Conservation (phyloP, 495 filamentous ascomycete genomes). For the Trichoderma parareesei region DNA sequence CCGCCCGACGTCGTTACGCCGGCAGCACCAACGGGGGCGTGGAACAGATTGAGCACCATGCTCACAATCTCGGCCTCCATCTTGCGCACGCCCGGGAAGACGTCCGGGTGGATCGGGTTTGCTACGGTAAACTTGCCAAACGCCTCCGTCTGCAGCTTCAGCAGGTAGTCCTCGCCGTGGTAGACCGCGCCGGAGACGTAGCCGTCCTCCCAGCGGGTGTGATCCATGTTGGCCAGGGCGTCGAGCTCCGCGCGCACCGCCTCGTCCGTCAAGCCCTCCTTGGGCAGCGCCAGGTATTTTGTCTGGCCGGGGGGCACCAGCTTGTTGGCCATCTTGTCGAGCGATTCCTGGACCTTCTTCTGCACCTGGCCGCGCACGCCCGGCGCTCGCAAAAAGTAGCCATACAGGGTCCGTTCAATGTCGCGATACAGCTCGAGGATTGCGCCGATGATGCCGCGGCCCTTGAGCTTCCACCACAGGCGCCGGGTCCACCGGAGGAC, state of each 20-base stretch:
- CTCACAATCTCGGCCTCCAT: constrained; percentile 98
- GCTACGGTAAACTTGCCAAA: constrained; percentile 87
- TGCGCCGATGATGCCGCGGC: constrained; percentile 79
- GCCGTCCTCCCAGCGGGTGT: constrained; percentile 95
- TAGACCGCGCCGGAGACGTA: constrained; percentile 93
- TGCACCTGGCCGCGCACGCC: constrained; percentile 76
- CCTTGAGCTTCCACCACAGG: constrained; percentile 71
- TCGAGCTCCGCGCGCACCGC: constrained; percentile 73
- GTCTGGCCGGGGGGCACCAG: constrained; percentile 68
- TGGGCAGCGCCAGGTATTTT: constrained; percentile 69
- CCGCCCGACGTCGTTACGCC: constrained; percentile 90
- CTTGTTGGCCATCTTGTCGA: constrained; percentile 70
- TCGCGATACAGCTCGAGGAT: constrained; percentile 61
- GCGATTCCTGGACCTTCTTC: constrained; percentile 66
- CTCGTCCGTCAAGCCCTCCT: constrained; percentile 76
- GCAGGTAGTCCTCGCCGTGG: constrained; percentile 78
- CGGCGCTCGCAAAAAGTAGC: constrained; percentile 75
- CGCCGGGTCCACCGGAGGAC: constrained; percentile 79
- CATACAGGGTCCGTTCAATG: constrained; percentile 65
- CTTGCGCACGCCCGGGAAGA: constrained; percentile 95
- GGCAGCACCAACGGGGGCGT: constrained; percentile 73
- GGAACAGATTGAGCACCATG: constrained; percentile 90
- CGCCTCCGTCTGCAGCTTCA: constrained; percentile 82
- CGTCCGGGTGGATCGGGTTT: constrained; percentile 99
- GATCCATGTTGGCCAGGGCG: constrained; percentile 74